phyloP scores from a whole-genome alignment of 2,329 filamentous ascomycete species.

The Aspergillus brunneoviolaceus region DNA sequence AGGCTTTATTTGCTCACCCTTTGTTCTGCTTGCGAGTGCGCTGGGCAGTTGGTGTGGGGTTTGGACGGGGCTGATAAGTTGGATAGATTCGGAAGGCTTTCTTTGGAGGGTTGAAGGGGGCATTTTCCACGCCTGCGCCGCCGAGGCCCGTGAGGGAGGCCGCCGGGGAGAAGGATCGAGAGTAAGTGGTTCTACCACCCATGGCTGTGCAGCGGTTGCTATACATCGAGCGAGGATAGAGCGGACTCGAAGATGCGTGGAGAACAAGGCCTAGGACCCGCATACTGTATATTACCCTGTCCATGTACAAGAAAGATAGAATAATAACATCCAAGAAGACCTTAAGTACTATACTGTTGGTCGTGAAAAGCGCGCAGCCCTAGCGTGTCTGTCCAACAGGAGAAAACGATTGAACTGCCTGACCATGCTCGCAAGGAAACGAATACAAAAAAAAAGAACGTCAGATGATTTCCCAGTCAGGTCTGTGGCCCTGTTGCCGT shows the following conservation, averaged over 20 bases:
- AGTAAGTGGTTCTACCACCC: background rate
- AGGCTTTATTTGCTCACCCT: slow-evolving; percentile 16
- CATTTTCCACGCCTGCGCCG: slow-evolving; percentile 36
- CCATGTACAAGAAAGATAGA: background rate
- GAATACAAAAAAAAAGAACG: slow-evolving; percentile 5
- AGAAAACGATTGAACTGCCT: slow-evolving; percentile 12
- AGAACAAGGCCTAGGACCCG: background rate
- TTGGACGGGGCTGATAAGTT: background rate
- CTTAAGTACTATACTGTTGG: background rate
- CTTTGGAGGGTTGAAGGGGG: slow-evolving; percentile 31
- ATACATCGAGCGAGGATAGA: too few species aligned
- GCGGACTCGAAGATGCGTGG: background rate
- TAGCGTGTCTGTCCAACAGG: slow-evolving; percentile 13
- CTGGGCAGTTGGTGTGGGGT: background rate
- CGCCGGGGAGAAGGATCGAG: slow-evolving; percentile 15
- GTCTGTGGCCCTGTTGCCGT: slow-evolving; percentile 21
- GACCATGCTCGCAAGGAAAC: slow-evolving; percentile 5
- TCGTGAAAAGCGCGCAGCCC: slow-evolving; percentile 9
- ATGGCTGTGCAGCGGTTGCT: background rate
- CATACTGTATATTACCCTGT: slow-evolving; percentile 1
- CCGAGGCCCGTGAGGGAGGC: slow-evolving; percentile 26
- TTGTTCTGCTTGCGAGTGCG: background rate
- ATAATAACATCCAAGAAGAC: background rate
- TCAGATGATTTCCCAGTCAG: slow-evolving; percentile 15
- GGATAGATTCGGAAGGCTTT: slow-evolving; percentile 35